Base-by-base conservation (phyloP, 768 basidiomycete genomes). In the Leccinellum luteum region DNA sequence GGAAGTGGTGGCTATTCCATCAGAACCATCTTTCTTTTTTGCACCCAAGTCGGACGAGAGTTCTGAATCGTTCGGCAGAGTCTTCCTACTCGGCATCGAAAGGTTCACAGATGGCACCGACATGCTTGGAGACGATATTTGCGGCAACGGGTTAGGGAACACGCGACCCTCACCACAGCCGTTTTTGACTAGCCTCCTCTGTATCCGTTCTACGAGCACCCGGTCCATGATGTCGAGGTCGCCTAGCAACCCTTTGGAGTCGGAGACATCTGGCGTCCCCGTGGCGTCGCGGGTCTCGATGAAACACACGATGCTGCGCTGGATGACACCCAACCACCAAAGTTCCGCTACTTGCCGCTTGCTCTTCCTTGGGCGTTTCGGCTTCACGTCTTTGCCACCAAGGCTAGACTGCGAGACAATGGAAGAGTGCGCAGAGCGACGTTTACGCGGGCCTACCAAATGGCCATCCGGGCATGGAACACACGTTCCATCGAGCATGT, bases 281-380 rank as follows among this genome's bases (percentile, higher is more conserved):
- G 28, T 25, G 13, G 63, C 51, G 34, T 48, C 58, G 32, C 60
- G 66, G 52, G 23, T 51, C 31, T 66, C 66, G 3, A 73, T 61
- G 30, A 60, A 64, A 9, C 62, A 58, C 17, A 64, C 38, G 51
- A 78, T 68, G 53, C 74, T 78, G 45, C 71, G 65, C 55, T 76
- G 75, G 23, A 78, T 55, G 14, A 71, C 65, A 1, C 71, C 73
- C 44, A 76, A 60, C 69, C 76, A 76, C 56, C 69, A 69, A 9
- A 75, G 59, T 50, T 78, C 77, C 17, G 67, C 65, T 1, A 68
- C 63, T 3, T 71, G 74, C 6, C 62, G 69, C 50, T 55, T 68
- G 51, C 66, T 67, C 56, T 71, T 77, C 51, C 67, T 70, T 15
- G 64, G 62, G 28, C 69, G 70, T 59, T 75, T 75, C 44, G 60